These are phyloP conservation scores for Xylariaceae sp. DNA, from an alignment of 2,329 filamentous ascomycete species.

Conservation along the genomic window DNA sequence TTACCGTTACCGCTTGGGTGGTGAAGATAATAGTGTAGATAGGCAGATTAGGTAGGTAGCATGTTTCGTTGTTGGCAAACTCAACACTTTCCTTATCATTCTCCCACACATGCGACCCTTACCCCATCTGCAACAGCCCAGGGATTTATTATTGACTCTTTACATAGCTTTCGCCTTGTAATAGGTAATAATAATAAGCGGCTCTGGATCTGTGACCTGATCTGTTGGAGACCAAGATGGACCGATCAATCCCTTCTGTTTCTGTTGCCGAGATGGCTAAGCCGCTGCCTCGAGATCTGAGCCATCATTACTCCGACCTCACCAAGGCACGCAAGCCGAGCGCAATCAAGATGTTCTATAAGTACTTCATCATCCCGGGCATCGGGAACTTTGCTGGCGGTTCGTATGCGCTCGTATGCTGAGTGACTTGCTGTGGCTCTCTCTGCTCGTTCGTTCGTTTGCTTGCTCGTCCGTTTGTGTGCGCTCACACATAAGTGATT, in stretches of 20 bases:
- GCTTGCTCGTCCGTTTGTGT: neutral
- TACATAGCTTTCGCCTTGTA: neutral
- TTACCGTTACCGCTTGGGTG: no score
- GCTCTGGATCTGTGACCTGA: neutral
- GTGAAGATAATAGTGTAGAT: no score
- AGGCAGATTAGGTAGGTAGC: no score
- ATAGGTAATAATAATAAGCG: neutral
- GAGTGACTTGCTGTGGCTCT: neutral
- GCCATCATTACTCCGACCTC: constrained; percentile 68
- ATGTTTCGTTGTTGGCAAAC: no score
- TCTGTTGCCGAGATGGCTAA: constrained; percentile 25
- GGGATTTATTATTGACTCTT: neutral
- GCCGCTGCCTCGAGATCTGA: constrained; percentile 62
- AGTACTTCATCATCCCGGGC: constrained; percentile 66
- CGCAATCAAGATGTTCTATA: constrained; percentile 75
- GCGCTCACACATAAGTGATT: neutral
- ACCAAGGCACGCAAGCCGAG: constrained; percentile 61
- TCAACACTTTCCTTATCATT: no score
- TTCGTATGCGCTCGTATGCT: constrained; percentile 28
- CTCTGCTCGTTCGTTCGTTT: neutral
- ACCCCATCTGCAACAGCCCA: no score
- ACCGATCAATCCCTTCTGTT: constrained; percentile 10
- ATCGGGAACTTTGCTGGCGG: constrained; percentile 58
- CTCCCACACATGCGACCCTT: no score
- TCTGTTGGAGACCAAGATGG: constrained; percentile 18